Base-by-base conservation (phyloP, 2,329 filamentous ascomycete genomes). In the Paradendryphiella salina region DNA sequence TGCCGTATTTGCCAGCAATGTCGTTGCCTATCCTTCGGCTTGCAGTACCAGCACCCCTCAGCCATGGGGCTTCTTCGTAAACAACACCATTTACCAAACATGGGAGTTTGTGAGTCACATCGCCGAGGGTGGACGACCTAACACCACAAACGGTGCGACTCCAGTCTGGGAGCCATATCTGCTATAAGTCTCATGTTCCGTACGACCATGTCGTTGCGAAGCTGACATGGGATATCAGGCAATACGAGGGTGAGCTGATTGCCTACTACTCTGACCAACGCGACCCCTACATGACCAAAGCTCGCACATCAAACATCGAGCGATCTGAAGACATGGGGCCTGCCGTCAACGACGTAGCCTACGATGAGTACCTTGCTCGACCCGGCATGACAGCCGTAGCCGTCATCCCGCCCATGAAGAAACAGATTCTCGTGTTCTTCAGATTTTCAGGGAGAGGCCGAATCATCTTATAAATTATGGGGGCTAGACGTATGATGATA, bases 261-360 rank as follows among this genome's bases (percentile, higher is more conserved):
- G 55, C 52, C 29, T 66, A 61, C 57, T 66, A 66, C 55, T 66
- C 63, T 0, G 61, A 64, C 52, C 61, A 66, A 41, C 60, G 61
- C 21, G 63, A 66, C 32, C 52, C 15, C 57, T 58, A 14, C 61
- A 66, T 34, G 57, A 52, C 34, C 63, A 66, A 42, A 66, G 40
- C 60, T 66, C 15, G 52, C 60, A 11, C 61, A 64, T 31, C 60
- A 64, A 39, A 59, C 52, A 23, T 54, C 57, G 10, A 47, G 34
- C 6, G 55, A 63, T n/a, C 50, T 64, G 13, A 58, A 55, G 39
- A 58, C 44, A 14, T 64, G 60, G 60, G 55, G 61, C n/a, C 56
- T 5, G 57, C 57, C 17, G 51, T 63, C 20, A 56, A 64, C 23
- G 63, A 64, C 26, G 62, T 66, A 7, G 55, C 52, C 6, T 60